phyloP scores from a whole-genome alignment of 2,329 filamentous ascomycete species.

The Alternaria brassicicola region DNA sequence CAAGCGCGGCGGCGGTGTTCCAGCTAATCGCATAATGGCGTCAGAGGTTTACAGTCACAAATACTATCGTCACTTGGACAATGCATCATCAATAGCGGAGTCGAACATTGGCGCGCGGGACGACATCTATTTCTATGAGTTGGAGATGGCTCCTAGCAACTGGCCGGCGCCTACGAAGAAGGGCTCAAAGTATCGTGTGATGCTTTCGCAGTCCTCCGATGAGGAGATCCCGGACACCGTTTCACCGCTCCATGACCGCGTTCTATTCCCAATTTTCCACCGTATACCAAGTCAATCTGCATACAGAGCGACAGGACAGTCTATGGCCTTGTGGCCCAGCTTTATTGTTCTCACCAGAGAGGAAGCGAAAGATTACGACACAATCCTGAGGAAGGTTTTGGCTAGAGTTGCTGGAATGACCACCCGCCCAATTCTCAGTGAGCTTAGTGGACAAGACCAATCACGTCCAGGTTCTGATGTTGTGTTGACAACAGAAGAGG shows the following conservation, averaged over 20 bases:
- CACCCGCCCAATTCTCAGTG: slow-evolving; percentile 68
- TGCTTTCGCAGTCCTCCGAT: slow-evolving; percentile 52
- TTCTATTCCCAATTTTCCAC: slow-evolving; percentile 76
- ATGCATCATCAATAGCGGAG: slow-evolving; percentile 69
- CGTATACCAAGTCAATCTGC: slow-evolving; percentile 52
- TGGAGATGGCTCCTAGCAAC: slow-evolving; percentile 81
- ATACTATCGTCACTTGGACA: slow-evolving; percentile 86
- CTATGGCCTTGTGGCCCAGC: slow-evolving; percentile 58
- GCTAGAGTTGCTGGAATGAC: slow-evolving; percentile 78
- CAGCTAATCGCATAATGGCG: slow-evolving; percentile 70
- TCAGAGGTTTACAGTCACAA: slow-evolving; percentile 82
- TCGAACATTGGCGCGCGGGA: slow-evolving; percentile 67
- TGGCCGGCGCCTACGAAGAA: slow-evolving; percentile 65
- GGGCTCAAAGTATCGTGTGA: slow-evolving; percentile 52
- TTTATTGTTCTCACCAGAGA: slow-evolving; percentile 78
- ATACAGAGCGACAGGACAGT: slow-evolving; percentile 40
- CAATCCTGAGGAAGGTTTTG: slow-evolving; percentile 80
- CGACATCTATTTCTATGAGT: slow-evolving; percentile 74
- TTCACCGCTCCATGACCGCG: slow-evolving; percentile 66
- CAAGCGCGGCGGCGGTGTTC: slow-evolving; percentile 59
- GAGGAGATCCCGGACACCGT: slow-evolving; percentile 61
- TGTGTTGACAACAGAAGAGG: slow-evolving; percentile 67
- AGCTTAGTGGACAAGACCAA: slow-evolving; percentile 55
- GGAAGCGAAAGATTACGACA: slow-evolving; percentile 72
- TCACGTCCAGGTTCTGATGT: slow-evolving; percentile 68